Conservation (phyloP, 768 basidiomycete species). For the Coprinopsis marcescibilis region DNA sequence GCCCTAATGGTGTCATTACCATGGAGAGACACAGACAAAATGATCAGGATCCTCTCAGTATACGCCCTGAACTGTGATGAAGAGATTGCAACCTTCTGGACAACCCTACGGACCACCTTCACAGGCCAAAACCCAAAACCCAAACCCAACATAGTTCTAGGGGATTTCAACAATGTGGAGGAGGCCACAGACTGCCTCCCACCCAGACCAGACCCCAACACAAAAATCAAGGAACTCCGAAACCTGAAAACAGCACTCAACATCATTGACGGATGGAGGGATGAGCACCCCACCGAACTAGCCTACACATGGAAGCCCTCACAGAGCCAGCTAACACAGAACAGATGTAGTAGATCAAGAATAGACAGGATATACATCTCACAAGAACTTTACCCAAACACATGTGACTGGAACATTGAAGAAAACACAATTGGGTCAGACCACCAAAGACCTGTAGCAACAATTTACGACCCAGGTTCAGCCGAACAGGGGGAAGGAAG, state of each 20-base stretch:
- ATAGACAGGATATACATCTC: too few species aligned
- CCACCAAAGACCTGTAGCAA: too few species aligned
- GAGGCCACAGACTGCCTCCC: background rate
- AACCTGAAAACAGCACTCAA: background rate
- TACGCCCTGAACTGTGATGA: background rate
- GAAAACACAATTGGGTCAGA: too few species aligned
- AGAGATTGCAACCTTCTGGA: background rate
- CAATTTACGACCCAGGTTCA: too few species aligned
- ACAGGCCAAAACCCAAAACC: background rate
- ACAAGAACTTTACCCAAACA: too few species aligned
- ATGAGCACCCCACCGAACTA: background rate
- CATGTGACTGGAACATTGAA: too few species aligned
- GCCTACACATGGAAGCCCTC: too few species aligned
- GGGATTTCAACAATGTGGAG: background rate
- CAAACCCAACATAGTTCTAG: background rate
- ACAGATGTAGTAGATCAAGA: too few species aligned
- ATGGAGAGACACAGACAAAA: background rate
- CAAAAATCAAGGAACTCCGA: background rate
- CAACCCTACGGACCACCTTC: background rate
- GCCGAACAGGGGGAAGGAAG: too few species aligned
- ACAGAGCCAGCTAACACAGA: too few species aligned
- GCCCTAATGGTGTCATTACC: background rate
- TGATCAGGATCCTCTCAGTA: background rate
- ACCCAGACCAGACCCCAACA: background rate
- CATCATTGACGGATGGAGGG: background rate